Base-by-base conservation (phyloP, 345 rosid species). In the Conringia planisiliqua region DNA sequence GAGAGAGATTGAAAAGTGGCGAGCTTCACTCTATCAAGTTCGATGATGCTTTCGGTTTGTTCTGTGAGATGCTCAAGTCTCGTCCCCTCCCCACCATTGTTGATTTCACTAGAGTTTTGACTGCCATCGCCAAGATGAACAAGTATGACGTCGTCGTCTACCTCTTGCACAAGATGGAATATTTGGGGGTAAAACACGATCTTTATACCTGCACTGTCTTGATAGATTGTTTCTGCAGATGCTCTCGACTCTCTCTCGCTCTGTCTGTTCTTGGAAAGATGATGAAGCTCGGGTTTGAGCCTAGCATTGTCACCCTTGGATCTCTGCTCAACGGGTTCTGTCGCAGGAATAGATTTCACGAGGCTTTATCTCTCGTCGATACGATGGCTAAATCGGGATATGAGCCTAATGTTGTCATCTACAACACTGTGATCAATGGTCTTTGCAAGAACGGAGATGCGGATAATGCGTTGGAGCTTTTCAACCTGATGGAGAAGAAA, bases 281-380 rank as follows among this genome's bases (percentile, higher is more conserved):
- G 74, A 30, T 62, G 56, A 68, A 76, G 3, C 69, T 76, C 13
- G 79, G 79, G 3, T 40, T 36, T 51, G 18, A 50, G 40, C 79
- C 74, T 0, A 60, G 46, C 69, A 61, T 68, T 60, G 55, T 68
- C 60, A 75, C 79, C 0, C 68, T 75, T 32, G 73, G 68, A 18
- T 66, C 74, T 61, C 61, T 68, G 2, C 44, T 75, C 46, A 68
- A 61, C 2, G 69, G 79, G 1, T 68, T 75, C 51, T 67, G 74
- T 20, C 67, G 35, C 17, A 1, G 16, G 18, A 40, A 38, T 29
- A 4, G 62, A 3, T 39, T 60, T 13, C 68, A 38, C 4, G 73
- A 75, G 39, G 72, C 78, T 3, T 1, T 74, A 0, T 56, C 78
- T 47, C 73, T 74, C 1, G 27, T 67, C 27, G 64, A 68, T 9